Evolutionary conservation across 345 rosid genomes (phyloP).

Genomic region (Eutrema heterophyllum): DNA sequence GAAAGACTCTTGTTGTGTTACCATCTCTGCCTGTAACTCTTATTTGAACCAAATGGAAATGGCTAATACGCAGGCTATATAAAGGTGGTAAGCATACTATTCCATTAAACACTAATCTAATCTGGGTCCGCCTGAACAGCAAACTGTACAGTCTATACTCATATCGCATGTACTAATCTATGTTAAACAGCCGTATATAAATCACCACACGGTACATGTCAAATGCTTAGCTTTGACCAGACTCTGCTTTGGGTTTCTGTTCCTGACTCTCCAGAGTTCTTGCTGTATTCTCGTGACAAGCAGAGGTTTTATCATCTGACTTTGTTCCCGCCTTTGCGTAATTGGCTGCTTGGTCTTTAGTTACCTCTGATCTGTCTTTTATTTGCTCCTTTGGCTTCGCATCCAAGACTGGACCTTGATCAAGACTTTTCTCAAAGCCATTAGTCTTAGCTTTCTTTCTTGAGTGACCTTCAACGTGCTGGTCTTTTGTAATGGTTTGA

Average conservation of each 20-base stretch:
- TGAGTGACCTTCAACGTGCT: slow-evolving; percentile 26
- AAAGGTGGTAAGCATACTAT: slow-evolving; percentile 13
- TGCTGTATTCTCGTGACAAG: slow-evolving; percentile 15
- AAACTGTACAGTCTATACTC: slow-evolving; percentile 33
- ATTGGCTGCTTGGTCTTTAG: slow-evolving; percentile 24
- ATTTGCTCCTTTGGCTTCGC: slow-evolving; percentile 25
- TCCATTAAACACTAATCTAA: slow-evolving; percentile 27
- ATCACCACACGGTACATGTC: slow-evolving; percentile 5
- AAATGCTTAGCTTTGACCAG: slow-evolving; percentile 48
- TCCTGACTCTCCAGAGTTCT: slow-evolving; percentile 30
- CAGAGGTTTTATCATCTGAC: slow-evolving; percentile 31
- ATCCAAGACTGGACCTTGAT: slow-evolving; percentile 19
- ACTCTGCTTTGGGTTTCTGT: slow-evolving; percentile 44
- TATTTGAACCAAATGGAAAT: slow-evolving; percentile 26
- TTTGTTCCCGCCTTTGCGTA: slow-evolving; percentile 19
- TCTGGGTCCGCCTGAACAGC: slow-evolving; percentile 26
- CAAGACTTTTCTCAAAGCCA: slow-evolving; percentile 18
- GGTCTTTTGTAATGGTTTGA: slow-evolving; percentile 5
- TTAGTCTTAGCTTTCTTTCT: slow-evolving; percentile 28
- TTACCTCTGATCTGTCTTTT: slow-evolving; percentile 24
- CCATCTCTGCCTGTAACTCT: slow-evolving; percentile 20
- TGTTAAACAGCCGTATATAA: slow-evolving; percentile 30
- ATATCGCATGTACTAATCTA: slow-evolving; percentile 31
- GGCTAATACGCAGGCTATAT: background rate
- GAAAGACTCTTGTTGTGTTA: slow-evolving; percentile 18